These are phyloP conservation scores for Boletus mariae DNA, from an alignment of 1,284 basidiomycete species.

Conservation along the genomic window DNA sequence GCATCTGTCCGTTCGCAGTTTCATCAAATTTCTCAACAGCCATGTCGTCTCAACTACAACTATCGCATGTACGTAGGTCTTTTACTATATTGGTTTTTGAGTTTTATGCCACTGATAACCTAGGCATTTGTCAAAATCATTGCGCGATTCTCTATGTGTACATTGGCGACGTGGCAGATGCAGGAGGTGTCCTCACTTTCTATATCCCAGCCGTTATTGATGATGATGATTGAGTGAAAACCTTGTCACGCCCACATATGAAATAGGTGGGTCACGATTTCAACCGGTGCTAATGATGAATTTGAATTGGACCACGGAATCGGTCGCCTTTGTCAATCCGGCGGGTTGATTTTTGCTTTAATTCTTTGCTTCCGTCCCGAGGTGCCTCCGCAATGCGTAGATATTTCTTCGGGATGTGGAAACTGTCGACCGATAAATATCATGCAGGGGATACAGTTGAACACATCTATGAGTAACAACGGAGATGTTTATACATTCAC, in stretches of 20 bases:
- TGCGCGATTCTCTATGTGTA: constrained; percentile 90
- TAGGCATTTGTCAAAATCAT: constrained; percentile 82
- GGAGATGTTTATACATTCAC: constrained; percentile 13
- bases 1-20: constrained; percentile 69
- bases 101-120: not conserved
- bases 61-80: constrained; percentile 66
- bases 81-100: not conserved
- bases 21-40: constrained; percentile 81
- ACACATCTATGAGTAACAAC: constrained; percentile 7
- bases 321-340: not conserved
- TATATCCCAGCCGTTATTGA: constrained; percentile 74
- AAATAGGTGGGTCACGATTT: not conserved
- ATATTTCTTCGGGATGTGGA: not conserved
- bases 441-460: constrained; percentile 5
- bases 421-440: not conserved
- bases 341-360: too few species aligned
- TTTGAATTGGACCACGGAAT: not conserved
- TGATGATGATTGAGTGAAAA: constrained; percentile 25
- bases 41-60: constrained; percentile 84
- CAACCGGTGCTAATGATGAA: not conserved
- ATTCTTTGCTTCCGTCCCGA: not conserved
- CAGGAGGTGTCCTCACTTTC: constrained; percentile 84
- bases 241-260: not conserved
- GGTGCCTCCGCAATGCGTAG: not conserved
- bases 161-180: constrained; percentile 78